Percentiles rank a stretch among this genome's conserved stretches.
These are phyloP conservation scores for Pyricularia sp. DNA, from an alignment of 2,329 filamentous ascomycete genomes.

Conservation along the genomic window DNA sequence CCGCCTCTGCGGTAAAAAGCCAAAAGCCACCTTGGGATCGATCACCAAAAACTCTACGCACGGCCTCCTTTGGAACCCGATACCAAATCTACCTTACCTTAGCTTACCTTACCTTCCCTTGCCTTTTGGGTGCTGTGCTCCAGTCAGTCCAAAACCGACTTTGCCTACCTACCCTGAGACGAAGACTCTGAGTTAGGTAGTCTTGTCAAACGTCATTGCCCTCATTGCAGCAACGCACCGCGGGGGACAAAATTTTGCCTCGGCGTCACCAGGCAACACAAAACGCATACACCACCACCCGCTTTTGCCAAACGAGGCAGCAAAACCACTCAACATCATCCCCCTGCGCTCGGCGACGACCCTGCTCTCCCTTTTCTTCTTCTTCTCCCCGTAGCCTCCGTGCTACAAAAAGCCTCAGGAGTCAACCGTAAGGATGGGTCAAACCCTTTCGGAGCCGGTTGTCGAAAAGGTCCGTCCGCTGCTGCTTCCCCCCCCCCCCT, in stretches of 20 bases:
- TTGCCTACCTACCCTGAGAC: not conserved
- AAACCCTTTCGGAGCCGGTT: slow-evolving; percentile 97
- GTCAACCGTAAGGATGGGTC: slow-evolving; percentile 63
- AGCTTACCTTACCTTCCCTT: not conserved
- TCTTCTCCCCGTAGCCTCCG: not conserved
- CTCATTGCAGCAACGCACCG: not conserved
- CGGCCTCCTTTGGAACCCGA: not conserved
- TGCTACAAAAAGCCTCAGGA: not conserved
- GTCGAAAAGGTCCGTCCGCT: slow-evolving; percentile 81
- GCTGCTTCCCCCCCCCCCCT: not conserved
- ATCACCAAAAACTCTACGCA: not conserved
- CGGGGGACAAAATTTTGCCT: not conserved
- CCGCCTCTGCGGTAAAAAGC: not conserved
- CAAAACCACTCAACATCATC: not conserved
- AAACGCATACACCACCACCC: not conserved
- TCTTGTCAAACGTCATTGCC: not conserved
- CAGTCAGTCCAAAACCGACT: not conserved
- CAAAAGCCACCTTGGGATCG: not conserved
- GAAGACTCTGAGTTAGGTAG: not conserved
- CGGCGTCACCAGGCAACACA: not conserved
- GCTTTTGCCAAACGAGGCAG: not conserved
- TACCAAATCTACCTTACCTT: too few species aligned
- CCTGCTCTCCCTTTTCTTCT: not conserved
- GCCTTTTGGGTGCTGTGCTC: not conserved
- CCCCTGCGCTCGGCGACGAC: not conserved